phyloP scores from a whole-genome alignment of 345 rosid genomes.

The Salix caprea region DNA sequence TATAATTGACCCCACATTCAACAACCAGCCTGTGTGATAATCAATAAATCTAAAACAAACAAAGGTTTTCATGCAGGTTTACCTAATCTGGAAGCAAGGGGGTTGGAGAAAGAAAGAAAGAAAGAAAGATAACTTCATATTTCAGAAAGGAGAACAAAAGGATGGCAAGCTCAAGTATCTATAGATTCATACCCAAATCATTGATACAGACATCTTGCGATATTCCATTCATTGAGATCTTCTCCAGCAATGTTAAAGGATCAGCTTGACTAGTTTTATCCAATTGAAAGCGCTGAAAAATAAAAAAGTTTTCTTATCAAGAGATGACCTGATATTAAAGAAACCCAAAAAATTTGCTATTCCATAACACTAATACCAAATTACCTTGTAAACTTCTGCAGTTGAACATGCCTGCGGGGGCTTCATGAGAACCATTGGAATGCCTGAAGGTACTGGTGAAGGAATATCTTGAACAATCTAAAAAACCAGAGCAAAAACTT shows the following conservation, averaged over 20 bases:
- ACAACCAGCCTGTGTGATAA: background rate
- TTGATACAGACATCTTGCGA: conserved; percentile 84
- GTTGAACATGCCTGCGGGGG: conserved; percentile 88
- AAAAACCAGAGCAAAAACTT: conserved; percentile 13
- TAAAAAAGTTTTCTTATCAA: conserved; percentile 12
- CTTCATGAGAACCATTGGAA: conserved; percentile 86
- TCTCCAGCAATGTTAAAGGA: conserved; percentile 70
- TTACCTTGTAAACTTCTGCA: conserved; percentile 91
- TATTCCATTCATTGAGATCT: conserved; percentile 62
- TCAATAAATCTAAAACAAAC: background rate
- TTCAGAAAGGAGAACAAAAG: background rate
- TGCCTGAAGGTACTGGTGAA: conserved; percentile 60
- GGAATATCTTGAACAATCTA: conserved; percentile 85
- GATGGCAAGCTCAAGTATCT: conserved; percentile 6
- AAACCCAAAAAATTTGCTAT: background rate
- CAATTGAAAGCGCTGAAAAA: conserved; percentile 55
- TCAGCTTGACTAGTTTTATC: conserved; percentile 67
- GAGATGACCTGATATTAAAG: conserved; percentile 1
- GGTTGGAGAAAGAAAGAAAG: background rate
- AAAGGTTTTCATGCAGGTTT: background rate
- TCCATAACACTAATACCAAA: background rate
- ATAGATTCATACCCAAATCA: conserved; percentile 65
- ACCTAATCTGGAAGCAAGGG: background rate
- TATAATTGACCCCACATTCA: background rate
- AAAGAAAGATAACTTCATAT: background rate